Conservation (phyloP, 1,139 yeast species). For the Kodamaea alishanica region DNA sequence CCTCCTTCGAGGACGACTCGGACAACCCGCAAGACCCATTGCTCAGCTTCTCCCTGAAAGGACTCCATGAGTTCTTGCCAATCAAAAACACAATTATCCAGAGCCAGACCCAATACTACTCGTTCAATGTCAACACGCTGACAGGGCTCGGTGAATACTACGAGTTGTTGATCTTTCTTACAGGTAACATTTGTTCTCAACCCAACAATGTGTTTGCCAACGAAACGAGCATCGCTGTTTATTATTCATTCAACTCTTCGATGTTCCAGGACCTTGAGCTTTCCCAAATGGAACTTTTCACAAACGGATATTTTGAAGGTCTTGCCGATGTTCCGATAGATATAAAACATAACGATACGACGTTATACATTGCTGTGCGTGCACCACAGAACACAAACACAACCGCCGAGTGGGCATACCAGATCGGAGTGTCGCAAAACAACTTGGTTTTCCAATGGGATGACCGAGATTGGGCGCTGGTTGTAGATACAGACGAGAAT, state of each 20-base stretch:
- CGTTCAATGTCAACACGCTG: constrained; percentile 45
- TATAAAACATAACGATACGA: constrained; percentile 15
- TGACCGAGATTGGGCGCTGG: constrained; percentile 50
- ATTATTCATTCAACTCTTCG: constrained; percentile 47
- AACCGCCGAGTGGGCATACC: constrained; percentile 52
- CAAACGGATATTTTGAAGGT: constrained; percentile 54
- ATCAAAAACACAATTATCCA: constrained; percentile 36
- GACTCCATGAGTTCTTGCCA: constrained; percentile 45
- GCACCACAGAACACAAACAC: constrained; percentile 41
- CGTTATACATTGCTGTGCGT: constrained; percentile 47
- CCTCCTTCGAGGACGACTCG: constrained; percentile 2
- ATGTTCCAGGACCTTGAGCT: constrained; percentile 30
- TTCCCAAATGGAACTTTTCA: constrained; percentile 31
- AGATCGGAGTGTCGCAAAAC: constrained; percentile 66
- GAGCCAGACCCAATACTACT: constrained; percentile 40
- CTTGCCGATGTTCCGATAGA: constrained; percentile 41
- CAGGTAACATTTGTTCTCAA: constrained; percentile 56
- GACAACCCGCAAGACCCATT: constrained; percentile 2
- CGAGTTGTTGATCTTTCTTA: constrained; percentile 53
- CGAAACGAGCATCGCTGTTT: constrained; percentile 44
- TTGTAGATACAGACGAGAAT: constrained; percentile 71
- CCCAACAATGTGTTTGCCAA: constrained; percentile 32
- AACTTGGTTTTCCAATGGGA: constrained; percentile 73
- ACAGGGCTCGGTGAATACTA: constrained; percentile 47
- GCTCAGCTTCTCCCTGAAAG: constrained; percentile 17